These are phyloP conservation scores for Cyberlindnera xishuangbannaensis DNA, from an alignment of 805 yeast genomes.

Conservation along the genomic window DNA sequence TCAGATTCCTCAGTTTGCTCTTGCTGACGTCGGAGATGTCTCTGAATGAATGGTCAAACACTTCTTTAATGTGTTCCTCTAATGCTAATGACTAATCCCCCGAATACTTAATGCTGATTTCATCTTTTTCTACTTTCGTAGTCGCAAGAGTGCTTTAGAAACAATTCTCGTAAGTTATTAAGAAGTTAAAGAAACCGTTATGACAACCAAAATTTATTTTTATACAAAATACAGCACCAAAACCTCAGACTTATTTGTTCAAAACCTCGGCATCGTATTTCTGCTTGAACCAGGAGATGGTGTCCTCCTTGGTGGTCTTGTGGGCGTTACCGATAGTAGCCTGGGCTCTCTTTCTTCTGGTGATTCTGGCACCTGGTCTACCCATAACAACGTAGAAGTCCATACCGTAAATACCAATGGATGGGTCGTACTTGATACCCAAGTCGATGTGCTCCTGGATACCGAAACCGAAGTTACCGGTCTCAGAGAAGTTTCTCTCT, in stretches of 20 bases:
- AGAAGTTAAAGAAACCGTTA: no score
- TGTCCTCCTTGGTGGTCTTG: conserved; percentile 86
- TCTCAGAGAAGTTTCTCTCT: conserved; percentile 91
- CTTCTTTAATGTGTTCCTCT: no score
- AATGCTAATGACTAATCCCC: conserved; percentile 7
- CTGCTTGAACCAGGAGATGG: conserved; percentile 98
- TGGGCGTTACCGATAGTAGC: conserved; percentile 87
- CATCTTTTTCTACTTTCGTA: neutral
- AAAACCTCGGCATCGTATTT: conserved; percentile 98
- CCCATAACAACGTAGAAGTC: conserved; percentile 99
- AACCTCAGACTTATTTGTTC: conserved; percentile 50
- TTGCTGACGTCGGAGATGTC: conserved; percentile 23
- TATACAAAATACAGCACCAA: conserved; percentile 18
- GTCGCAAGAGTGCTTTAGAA: no score
- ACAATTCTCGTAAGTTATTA: no score
- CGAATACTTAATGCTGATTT: neutral
- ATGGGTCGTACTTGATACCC: conserved; percentile 99
- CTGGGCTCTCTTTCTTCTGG: conserved; percentile 96
- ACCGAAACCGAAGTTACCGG: conserved; percentile 99
- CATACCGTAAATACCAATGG: conserved; percentile 99
- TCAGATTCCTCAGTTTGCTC: conserved; percentile 22
- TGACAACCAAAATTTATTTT: conserved; percentile 13
- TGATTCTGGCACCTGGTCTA: conserved; percentile 98
- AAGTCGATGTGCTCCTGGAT: conserved; percentile 98
- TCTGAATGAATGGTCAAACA: conserved; percentile 19